These are phyloP conservation scores for Canavalia ensiformis DNA, from an alignment of 306 rosid genomes.

Conservation along the genomic window DNA sequence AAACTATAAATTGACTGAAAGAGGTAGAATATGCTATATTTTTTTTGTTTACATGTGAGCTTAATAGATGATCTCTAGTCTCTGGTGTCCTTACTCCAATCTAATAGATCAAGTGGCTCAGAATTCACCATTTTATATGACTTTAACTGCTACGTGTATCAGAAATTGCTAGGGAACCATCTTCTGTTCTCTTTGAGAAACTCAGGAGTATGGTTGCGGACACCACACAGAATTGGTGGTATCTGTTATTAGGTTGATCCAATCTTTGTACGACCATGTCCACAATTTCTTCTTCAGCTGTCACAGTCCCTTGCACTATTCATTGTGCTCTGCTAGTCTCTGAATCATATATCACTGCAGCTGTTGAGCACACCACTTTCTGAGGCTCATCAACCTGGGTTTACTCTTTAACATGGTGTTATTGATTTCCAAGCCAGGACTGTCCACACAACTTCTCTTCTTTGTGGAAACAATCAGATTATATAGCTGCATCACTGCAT, in stretches of 20 bases:
- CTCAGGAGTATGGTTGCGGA: background rate
- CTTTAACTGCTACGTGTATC: background rate
- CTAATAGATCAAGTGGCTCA: too few relatives aligned
- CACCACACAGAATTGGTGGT: background rate
- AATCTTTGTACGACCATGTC: background rate
- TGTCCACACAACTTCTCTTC: background rate
- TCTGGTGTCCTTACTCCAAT: background rate
- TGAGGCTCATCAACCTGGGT: background rate
- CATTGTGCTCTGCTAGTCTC: background rate
- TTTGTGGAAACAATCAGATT: constrained; percentile 22
- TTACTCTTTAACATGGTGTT: too few relatives aligned
- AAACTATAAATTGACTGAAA: background rate
- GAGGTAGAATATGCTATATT: background rate
- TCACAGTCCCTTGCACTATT: constrained; percentile 1
- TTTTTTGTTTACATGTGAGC: background rate
- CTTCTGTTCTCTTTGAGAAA: constrained; percentile 4
- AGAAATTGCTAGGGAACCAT: background rate
- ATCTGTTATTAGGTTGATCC: background rate
- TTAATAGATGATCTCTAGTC: background rate
- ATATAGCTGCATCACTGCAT: background rate
- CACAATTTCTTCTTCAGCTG: background rate
- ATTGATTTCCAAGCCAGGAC: background rate
- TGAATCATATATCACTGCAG: background rate
- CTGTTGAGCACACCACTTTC: background rate
- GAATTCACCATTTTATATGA: background rate